Evolutionary conservation across 352 stramenopile genomes (phyloP).

Genomic region (Globisporangium acanthophoron): DNA sequence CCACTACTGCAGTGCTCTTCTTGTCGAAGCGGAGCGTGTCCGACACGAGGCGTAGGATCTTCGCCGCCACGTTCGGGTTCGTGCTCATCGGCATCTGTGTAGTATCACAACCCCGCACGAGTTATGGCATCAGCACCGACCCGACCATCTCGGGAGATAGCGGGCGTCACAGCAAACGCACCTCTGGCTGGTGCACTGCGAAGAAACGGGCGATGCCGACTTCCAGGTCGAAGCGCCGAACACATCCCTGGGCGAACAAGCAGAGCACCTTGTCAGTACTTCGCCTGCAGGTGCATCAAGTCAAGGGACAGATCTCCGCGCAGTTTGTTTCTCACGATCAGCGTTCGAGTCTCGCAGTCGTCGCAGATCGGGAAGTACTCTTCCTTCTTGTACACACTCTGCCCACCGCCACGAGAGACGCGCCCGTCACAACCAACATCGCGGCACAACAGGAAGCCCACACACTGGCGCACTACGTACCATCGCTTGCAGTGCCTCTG

Average conservation of each 20-base stretch:
- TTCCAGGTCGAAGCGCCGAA: constrained; percentile 74
- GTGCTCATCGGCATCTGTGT: constrained; percentile 53
- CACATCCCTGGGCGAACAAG: constrained; percentile 31
- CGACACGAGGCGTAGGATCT: constrained; percentile 68
- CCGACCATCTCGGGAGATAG: too few species aligned
- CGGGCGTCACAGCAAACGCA: constrained; percentile 4
- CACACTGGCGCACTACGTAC: constrained; percentile 18
- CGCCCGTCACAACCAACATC: neutral
- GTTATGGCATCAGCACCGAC: too few species aligned
- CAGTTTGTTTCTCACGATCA: constrained; percentile 33
- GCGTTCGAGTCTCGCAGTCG: constrained; percentile 31
- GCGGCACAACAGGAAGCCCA: neutral
- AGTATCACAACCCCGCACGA: too few species aligned
- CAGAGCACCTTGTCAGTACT: neutral
- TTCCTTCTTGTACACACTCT: constrained; percentile 71
- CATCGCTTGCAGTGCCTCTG: constrained; percentile 54
- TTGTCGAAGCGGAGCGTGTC: constrained; percentile 70
- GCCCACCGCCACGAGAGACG: neutral
- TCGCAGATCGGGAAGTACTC: constrained; percentile 82
- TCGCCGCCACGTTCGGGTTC: constrained; percentile 50
- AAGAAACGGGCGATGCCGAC: constrained; percentile 73
- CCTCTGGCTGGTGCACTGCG: constrained; percentile 56
- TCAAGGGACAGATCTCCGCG: neutral
- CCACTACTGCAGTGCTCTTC: constrained; percentile 49
- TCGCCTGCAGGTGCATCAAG: too few species aligned